Evolutionary conservation across 1,284 basidiomycete genomes (phyloP).

Genomic region (Xanthoconium separans): DNA sequence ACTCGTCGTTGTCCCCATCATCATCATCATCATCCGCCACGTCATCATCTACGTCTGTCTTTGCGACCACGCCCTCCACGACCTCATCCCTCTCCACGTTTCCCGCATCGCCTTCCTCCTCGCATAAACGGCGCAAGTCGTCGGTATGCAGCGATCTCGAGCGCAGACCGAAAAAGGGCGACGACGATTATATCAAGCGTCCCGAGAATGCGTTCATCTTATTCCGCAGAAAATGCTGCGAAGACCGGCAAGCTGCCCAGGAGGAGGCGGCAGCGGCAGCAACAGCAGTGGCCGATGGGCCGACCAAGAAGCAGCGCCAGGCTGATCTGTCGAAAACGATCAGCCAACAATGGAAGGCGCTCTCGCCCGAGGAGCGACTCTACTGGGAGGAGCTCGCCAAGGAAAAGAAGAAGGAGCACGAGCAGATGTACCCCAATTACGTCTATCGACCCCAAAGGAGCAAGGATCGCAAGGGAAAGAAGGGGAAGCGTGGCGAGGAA

Average conservation of each 20-base stretch:
- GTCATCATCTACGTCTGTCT: slow-evolving; percentile 38
- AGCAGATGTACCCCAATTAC: slow-evolving; percentile 68
- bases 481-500: slow-evolving; percentile 44
- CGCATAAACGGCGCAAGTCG: slow-evolving; percentile 63
- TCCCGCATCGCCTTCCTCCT: slow-evolving; percentile 34
- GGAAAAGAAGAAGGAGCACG: slow-evolving; percentile 59
- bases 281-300: slow-evolving; percentile 24
- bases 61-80: slow-evolving; percentile 37
- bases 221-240: slow-evolving; percentile 73
- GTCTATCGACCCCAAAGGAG: slow-evolving; percentile 72
- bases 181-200: slow-evolving; percentile 77
- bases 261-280: slow-evolving; percentile 41
- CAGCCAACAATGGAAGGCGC: slow-evolving; percentile 70
- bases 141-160: slow-evolving; percentile 55
- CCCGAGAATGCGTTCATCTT: slow-evolving; percentile 81
- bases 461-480: slow-evolving; percentile 55
- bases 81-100: slow-evolving; percentile 29
- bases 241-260: slow-evolving; percentile 55
- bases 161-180: slow-evolving; percentile 72
- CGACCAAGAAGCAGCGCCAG: slow-evolving; percentile 51
- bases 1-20: too few species aligned
- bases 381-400: slow-evolving; percentile 63
- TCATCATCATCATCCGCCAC: slow-evolving; percentile 26
- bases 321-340: slow-evolving; percentile 74
- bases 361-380: slow-evolving; percentile 57